Evolutionary conservation across 75 land plant species (phyloP).

Genomic region (Selaginella moellendorffii): DNA sequence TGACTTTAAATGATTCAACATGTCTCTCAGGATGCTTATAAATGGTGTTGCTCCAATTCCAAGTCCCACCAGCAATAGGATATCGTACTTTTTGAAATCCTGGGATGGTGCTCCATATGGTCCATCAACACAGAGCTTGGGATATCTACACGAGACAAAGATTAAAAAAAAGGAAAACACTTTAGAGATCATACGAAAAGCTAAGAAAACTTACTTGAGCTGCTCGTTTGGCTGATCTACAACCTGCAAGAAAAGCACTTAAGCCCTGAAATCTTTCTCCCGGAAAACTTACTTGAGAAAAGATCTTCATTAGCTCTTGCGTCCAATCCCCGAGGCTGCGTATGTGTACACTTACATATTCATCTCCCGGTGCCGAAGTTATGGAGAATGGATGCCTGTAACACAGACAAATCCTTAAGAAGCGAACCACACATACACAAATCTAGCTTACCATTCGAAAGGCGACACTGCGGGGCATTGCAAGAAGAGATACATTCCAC

Average conservation of each 20-base stretch:
- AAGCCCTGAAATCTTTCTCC: neutral
- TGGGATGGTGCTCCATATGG: neutral
- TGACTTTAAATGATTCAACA: neutral
- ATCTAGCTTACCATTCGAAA: conserved; percentile 14
- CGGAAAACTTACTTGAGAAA: conserved; percentile 1
- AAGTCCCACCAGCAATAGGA: neutral
- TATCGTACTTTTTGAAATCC: neutral
- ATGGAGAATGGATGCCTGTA: conserved; percentile 18
- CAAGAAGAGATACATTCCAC: conserved; percentile 18
- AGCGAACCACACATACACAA: neutral
- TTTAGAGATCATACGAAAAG: neutral
- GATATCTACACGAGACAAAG: neutral
- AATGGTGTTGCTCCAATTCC: neutral
- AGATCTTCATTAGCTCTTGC: conserved; percentile 11
- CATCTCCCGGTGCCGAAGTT: conserved; percentile 19
- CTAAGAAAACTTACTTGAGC: too few relatives aligned
- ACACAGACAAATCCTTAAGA: neutral
- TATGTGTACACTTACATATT: conserved; percentile 17
- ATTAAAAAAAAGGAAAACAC: neutral
- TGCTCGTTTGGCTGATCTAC: neutral
- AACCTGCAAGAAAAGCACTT: neutral
- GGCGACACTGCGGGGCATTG: conserved; percentile 18
- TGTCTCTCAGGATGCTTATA: neutral
- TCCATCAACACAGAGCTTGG: neutral
- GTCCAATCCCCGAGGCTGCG: conserved; percentile 12